phyloP scores from a whole-genome alignment of 1,284 basidiomycete genomes.

The Ganoderma sp. region DNA sequence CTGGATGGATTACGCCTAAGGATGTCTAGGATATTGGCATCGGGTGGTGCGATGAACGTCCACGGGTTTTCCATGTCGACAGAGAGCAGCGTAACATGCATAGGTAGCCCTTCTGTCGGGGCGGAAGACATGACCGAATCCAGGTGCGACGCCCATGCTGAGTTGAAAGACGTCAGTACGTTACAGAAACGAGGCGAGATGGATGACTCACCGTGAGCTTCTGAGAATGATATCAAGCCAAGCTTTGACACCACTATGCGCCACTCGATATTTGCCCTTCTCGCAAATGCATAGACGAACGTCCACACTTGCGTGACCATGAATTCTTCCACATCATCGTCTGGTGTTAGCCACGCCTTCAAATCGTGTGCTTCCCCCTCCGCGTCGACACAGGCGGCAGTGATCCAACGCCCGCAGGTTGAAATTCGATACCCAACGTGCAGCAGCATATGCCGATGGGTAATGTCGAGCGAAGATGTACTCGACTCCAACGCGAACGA shows the following conservation, averaged over 20 bases:
- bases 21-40: conserved; percentile 23
- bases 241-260: conserved; percentile 72
- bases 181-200: conserved; percentile 8
- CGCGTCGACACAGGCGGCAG: conserved; percentile 78
- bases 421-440: conserved; percentile 78
- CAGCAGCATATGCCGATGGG: conserved; percentile 72
- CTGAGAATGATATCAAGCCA: conserved; percentile 60
- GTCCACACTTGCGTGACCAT: conserved; percentile 67
- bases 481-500: conserved; percentile 52
- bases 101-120: conserved; percentile 46
- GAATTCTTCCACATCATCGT: conserved; percentile 48
- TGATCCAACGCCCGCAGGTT: conserved; percentile 71
- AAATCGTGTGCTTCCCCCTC: conserved; percentile 74
- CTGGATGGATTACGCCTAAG: conserved; percentile 23
- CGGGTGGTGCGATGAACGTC: conserved; percentile 44
- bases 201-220: conserved; percentile 68
- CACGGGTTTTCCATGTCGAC: conserved; percentile 62
- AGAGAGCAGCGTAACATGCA: conserved; percentile 62
- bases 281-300: conserved; percentile 64
- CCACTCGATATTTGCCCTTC: conserved; percentile 78
- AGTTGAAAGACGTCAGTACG: conserved; percentile 10
- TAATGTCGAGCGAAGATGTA: conserved; percentile 62
- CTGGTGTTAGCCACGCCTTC: conserved; percentile 66
- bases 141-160: conserved; percentile 71
- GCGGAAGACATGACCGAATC: conserved; percentile 42